Base-by-base conservation (phyloP, 169 alveolate species). In the Perkinsus marinus region DNA sequence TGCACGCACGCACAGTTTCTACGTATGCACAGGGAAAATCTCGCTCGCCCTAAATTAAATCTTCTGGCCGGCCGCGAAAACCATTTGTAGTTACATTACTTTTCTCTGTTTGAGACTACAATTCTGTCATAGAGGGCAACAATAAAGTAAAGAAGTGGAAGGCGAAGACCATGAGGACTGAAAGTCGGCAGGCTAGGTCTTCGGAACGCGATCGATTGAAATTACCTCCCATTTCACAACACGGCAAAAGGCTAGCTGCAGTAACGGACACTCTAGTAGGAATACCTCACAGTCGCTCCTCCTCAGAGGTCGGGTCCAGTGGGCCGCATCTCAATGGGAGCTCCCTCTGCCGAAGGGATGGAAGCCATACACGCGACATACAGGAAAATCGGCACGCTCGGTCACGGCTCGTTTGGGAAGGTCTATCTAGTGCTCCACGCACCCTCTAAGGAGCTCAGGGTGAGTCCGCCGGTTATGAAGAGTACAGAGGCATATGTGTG, bases 381-480 rank as follows among this genome's bases (percentile, higher is more conserved):
- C 91, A 93, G 96, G 94, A 95, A 94, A 91, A 92, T 95, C 39
- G 95, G 96, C 93, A 92, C 95, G n/a, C 94, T 95, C 90, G 96
- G 96, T 17, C 94, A 93, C 94, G 97, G 97, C n/a, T 93, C 96
- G 39, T 94, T 94, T 91, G 97, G 96, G 36, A 94, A 93, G 90
- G 97, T 95, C 39, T 93, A 92, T 68, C 90, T 93, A 47, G 96
- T 95, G 39, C 93, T 92, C 89, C 90, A 93, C 91, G 89, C 92
- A 6, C 68, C 91, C 6, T 91, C 91, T 39, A 89, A 92, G 90
- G 90, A 91, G 93, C 39, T 47, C 43, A 91, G 93, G 90, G 97
- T 96, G 34, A 90, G 37, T 2, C 34, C 0, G 22, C 9, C 34
- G 0, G 9, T 17, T 43, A 10, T 43, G 68, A 43, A 10, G 68